Evolutionary conservation across 129 eudicot genomes (phyloP).

Genomic region (Flaveria trinervia): DNA sequence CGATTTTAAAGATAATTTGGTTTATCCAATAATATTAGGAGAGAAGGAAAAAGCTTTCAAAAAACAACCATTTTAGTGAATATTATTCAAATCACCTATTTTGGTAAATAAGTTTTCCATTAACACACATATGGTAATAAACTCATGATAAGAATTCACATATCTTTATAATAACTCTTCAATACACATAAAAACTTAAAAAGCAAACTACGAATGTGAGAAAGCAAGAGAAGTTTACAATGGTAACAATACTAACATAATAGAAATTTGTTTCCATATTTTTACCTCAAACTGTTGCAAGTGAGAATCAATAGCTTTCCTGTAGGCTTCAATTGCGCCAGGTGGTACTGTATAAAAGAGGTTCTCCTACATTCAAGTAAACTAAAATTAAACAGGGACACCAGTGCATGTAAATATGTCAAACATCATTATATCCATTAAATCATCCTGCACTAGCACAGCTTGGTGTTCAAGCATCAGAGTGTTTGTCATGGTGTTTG

Average conservation of each 20-base stretch:
- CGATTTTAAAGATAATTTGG: too few relatives aligned
- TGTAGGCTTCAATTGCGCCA: slow-evolving; percentile 85
- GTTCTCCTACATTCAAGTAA: slow-evolving; percentile 59
- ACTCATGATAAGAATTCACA: not conserved
- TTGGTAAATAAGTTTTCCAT: too few relatives aligned
- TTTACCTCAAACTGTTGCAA: slow-evolving; percentile 63
- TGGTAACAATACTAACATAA: slow-evolving; percentile 13
- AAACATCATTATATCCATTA: slow-evolving; percentile 8
- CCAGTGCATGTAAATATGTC: slow-evolving; percentile 14
- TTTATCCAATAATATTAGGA: too few relatives aligned
- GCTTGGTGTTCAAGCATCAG: slow-evolving; percentile 1
- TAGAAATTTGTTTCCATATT: slow-evolving; percentile 5
- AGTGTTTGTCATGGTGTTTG: slow-evolving; percentile 17
- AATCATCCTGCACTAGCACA: slow-evolving; percentile 16
- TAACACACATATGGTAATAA: too few relatives aligned
- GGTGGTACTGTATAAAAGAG: slow-evolving; percentile 78
- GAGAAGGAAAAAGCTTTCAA: too few relatives aligned
- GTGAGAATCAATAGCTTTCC: slow-evolving; percentile 69
- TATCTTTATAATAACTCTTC: not conserved
- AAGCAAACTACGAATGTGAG: not conserved
- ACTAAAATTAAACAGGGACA: not conserved
- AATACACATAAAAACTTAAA: slow-evolving; percentile 5
- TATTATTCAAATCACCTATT: too few relatives aligned
- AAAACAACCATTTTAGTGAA: too few relatives aligned
- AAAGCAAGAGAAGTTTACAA: slow-evolving; percentile 1